Evolutionary conservation across 257 asterid genomes (phyloP).

Genomic region (Przewalskia tangutica): DNA sequence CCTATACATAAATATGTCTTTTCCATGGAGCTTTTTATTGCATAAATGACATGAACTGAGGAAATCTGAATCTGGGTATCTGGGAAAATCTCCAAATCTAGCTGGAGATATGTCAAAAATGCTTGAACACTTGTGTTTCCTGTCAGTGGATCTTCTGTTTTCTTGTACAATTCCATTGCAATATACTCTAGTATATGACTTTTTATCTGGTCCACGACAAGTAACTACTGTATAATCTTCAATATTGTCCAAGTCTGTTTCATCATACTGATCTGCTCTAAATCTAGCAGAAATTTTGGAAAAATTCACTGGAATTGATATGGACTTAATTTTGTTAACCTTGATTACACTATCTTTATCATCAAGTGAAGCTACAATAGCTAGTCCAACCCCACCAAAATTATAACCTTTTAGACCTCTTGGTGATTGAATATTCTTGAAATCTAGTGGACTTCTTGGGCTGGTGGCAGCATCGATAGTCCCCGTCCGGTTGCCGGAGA

Average conservation of each 20-base stretch:
- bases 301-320: constrained; percentile 51
- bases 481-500: constrained; percentile 21
- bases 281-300: too few species aligned
- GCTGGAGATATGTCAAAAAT: constrained; percentile 62
- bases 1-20: constrained; percentile 88
- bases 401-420: constrained; percentile 36
- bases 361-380: constrained; percentile 74
- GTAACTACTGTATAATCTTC: constrained; percentile 58
- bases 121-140: constrained; percentile 11
- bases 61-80: constrained; percentile 43
- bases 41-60: constrained; percentile 63
- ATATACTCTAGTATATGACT: constrained; percentile 46
- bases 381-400: constrained; percentile 64
- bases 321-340: constrained; percentile 25
- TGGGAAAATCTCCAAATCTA: constrained; percentile 15
- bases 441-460: constrained; percentile 35
- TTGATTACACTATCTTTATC: constrained; percentile 13
- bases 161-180: constrained; percentile 15
- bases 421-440: constrained; percentile 46
- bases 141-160: neutral
- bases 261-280: too few species aligned
- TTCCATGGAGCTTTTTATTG: constrained; percentile 61
- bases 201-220: constrained; percentile 35
- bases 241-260: neutral
- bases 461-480: constrained; percentile 12